Percentiles rank a stretch among this genome's conserved stretches.
These are phyloP conservation scores for Rhododendron griersonianum DNA, from an alignment of 148 eudicot genomes.

Conservation along the genomic window DNA sequence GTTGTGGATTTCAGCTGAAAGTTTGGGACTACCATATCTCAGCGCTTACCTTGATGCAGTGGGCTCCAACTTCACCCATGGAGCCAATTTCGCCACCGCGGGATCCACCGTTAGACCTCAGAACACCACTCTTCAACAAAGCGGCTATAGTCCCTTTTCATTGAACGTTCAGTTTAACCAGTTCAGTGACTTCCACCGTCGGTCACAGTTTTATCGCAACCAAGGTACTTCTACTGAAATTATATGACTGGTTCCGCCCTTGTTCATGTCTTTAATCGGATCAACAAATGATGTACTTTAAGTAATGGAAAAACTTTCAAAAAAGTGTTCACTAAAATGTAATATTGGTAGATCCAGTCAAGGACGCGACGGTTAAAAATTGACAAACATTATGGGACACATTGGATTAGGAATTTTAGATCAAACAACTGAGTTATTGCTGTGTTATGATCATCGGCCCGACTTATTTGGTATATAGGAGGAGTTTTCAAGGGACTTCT, in stretches of 20 bases:
- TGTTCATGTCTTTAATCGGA: too few species aligned
- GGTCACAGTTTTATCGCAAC: slow-evolving; percentile 61
- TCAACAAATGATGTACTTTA: background rate
- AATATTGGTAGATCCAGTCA: background rate
- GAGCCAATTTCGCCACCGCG: slow-evolving; percentile 89
- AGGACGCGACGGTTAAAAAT: background rate
- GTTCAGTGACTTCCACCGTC: slow-evolving; percentile 65
- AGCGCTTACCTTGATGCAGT: slow-evolving; percentile 72
- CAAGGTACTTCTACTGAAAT: slow-evolving; percentile 36
- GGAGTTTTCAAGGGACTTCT: slow-evolving; percentile 41
- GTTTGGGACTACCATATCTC: slow-evolving; percentile 56
- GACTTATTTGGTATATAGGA: slow-evolving; percentile 22
- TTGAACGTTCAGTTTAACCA: slow-evolving; percentile 57
- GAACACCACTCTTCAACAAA: slow-evolving; percentile 58
- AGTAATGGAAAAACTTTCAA: background rate
- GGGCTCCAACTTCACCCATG: slow-evolving; percentile 88
- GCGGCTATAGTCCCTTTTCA: slow-evolving; percentile 81
- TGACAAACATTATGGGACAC: background rate
- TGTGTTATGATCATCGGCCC: background rate
- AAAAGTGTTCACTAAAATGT: background rate
- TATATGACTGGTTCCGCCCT: too few species aligned
- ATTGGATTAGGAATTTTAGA: background rate
- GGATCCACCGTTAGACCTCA: slow-evolving; percentile 88
- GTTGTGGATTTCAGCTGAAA: slow-evolving; percentile 47
- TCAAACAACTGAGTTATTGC: background rate